Percentiles rank a stretch among this genome's conserved stretches.
These are phyloP conservation scores for Thielaviopsis musarum DNA, from an alignment of 2,329 filamentous ascomycete species.

Conservation along the genomic window DNA sequence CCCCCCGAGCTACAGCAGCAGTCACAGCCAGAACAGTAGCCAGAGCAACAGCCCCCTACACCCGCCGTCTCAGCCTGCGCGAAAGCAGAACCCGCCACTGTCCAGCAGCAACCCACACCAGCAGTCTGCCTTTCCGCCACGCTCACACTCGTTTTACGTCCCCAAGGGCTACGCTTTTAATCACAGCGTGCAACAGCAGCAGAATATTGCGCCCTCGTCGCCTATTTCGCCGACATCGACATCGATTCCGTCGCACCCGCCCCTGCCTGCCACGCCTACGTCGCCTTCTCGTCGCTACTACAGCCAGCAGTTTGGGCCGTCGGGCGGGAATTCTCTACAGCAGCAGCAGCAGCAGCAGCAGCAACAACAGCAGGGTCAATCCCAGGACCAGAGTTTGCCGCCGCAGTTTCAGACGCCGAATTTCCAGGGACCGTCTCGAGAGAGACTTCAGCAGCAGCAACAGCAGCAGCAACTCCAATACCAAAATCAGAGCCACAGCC, in stretches of 20 bases:
- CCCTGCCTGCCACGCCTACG: not conserved
- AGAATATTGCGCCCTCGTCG: conserved; percentile 1
- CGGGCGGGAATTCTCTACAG: not conserved
- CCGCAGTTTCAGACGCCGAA: conserved; percentile 4
- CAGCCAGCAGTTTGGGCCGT: conserved; percentile 3
- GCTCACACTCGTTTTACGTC: conserved; percentile 7
- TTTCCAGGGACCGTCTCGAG: not conserved
- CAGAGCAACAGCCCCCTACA: not conserved
- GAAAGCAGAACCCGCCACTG: not conserved
- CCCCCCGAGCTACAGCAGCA: not conserved
- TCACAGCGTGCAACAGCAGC: not conserved
- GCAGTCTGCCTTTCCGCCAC: conserved; percentile 4
- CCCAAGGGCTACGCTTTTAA: conserved; percentile 1
- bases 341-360: not conserved
- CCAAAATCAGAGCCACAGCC: not conserved
- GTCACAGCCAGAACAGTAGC: not conserved
- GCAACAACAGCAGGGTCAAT: not conserved
- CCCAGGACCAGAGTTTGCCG: not conserved
- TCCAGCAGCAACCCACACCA: not conserved
- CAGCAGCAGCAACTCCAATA: not conserved
- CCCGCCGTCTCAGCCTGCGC: not conserved
- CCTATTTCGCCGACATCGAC: conserved; percentile 5
- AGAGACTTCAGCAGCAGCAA: not conserved
- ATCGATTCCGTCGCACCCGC: not conserved
- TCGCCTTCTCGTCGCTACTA: conserved; percentile 5